These are phyloP conservation scores for Nymphaea thermarum DNA, from an alignment of 164 flowering plant species.

Conservation along the genomic window DNA sequence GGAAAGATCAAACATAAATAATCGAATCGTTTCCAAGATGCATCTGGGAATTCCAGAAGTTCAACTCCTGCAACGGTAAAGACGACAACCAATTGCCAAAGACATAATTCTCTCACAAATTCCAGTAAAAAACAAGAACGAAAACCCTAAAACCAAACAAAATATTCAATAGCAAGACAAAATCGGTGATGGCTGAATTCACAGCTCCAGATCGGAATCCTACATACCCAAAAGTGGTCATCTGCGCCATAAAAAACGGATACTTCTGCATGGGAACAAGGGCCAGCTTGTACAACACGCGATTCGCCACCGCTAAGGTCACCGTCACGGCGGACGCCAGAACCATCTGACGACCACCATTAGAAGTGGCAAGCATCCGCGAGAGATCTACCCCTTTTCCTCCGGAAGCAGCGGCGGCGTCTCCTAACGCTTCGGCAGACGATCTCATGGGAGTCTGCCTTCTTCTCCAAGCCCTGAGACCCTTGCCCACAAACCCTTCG, in stretches of 20 bases:
- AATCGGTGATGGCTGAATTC: background rate
- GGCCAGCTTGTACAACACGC: conserved; percentile 89
- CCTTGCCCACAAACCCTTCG: background rate
- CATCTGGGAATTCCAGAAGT: too few relatives aligned
- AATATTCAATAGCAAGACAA: too few relatives aligned
- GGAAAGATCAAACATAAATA: too few relatives aligned
- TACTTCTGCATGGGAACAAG: conserved; percentile 84
- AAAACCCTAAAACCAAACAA: too few relatives aligned
- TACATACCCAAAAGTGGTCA: conserved; percentile 68
- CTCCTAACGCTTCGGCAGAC: background rate
- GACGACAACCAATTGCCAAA: too few relatives aligned
- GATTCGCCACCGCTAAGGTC: conserved; percentile 53
- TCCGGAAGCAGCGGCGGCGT: background rate
- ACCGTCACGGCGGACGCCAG: conserved; percentile 34
- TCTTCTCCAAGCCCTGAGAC: background rate
- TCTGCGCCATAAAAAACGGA: conserved; percentile 83
- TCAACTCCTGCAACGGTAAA: too few relatives aligned
- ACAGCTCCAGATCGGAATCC: background rate
- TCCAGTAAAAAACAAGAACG: too few relatives aligned
- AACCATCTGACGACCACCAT: background rate
- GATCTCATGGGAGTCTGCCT: background rate
- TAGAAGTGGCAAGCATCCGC: background rate
- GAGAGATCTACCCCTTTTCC: background rate
- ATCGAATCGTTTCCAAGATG: too few relatives aligned
- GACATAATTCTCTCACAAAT: too few relatives aligned